Evolutionary conservation across 148 eudicot genomes (phyloP).

Genomic region (Chenopodium berlandieri): DNA sequence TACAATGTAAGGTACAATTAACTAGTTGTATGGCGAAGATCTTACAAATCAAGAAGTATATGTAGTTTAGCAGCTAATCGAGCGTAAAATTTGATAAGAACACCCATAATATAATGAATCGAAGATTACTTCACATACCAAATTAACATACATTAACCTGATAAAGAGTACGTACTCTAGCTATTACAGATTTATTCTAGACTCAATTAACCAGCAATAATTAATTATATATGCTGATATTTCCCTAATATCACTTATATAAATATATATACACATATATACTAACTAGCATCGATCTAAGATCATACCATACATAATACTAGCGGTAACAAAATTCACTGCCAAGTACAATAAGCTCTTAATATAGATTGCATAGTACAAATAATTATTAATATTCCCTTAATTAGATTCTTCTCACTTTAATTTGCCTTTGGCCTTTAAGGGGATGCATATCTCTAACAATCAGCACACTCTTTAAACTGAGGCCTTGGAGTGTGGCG

Average conservation of each 20-base stretch:
- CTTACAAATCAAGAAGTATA: no score
- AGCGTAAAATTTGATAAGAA: no score
- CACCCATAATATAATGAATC: no score
- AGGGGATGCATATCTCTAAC: slow-evolving; percentile 8
- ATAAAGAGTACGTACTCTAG: no score
- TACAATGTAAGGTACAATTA: no score
- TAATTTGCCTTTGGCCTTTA: neutral
- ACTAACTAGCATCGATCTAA: neutral
- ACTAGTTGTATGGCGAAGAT: no score
- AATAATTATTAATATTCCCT: neutral
- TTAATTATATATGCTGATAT: no score
- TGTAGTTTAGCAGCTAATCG: no score
- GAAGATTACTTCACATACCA: neutral
- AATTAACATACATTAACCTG: neutral
- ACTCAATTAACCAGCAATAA: neutral
- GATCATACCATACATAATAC: neutral
- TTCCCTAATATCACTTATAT: no score
- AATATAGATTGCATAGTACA: neutral
- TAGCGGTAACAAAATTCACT: neutral
- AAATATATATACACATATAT: neutral
- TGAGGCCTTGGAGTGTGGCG: slow-evolving; percentile 60
- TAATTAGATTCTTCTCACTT: no score
- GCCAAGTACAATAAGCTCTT: neutral
- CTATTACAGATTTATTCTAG: neutral
- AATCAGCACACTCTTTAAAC: slow-evolving; percentile 30